These are phyloP conservation scores for Cinnamomum micranthum DNA, from an alignment of 164 flowering plant species.

Conservation along the genomic window DNA sequence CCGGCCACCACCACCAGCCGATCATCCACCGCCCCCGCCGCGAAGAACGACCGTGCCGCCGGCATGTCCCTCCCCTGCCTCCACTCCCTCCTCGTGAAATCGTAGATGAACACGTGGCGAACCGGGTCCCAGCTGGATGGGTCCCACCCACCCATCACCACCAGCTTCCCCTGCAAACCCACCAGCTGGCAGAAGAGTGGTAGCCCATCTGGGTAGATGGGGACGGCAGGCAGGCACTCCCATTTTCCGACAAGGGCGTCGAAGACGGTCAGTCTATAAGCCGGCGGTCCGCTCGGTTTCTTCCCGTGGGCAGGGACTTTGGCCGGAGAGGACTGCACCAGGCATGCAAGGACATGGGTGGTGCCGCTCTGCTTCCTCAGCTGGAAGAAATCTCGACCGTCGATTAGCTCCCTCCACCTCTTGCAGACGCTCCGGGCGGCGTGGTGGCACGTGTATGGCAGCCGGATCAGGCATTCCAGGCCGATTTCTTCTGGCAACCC, in stretches of 20 bases:
- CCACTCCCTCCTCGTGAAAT: constrained; percentile 53
- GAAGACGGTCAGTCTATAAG: constrained; percentile 47
- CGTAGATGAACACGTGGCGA: constrained; percentile 52
- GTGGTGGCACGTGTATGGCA: constrained; percentile 45
- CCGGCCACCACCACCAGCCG: constrained; percentile 62
- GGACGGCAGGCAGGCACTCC: constrained; percentile 48
- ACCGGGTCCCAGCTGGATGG: constrained; percentile 58
- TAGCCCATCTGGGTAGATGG: constrained; percentile 45
- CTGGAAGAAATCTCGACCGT: constrained; percentile 38
- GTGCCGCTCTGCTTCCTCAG: constrained; percentile 39
- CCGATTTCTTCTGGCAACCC: constrained; percentile 63
- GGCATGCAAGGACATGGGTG: constrained; percentile 41
- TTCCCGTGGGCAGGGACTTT: constrained; percentile 4
- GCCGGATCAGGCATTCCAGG: constrained; percentile 54
- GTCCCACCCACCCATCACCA: constrained; percentile 82
- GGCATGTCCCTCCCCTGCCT: constrained; percentile 56
- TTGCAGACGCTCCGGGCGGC: constrained; percentile 44
- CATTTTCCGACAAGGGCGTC: constrained; percentile 40
- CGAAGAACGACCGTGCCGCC: constrained; percentile 60
- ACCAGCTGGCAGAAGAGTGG: constrained; percentile 69
- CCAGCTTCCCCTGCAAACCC: constrained; percentile 50
- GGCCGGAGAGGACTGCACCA: constrained; percentile 34
- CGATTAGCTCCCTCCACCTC: constrained; percentile 46
- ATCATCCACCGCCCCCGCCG: constrained; percentile 28
- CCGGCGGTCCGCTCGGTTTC: constrained; percentile 28